phyloP scores from a whole-genome alignment of 441 rosid species.

The Corymbia citriodora region DNA sequence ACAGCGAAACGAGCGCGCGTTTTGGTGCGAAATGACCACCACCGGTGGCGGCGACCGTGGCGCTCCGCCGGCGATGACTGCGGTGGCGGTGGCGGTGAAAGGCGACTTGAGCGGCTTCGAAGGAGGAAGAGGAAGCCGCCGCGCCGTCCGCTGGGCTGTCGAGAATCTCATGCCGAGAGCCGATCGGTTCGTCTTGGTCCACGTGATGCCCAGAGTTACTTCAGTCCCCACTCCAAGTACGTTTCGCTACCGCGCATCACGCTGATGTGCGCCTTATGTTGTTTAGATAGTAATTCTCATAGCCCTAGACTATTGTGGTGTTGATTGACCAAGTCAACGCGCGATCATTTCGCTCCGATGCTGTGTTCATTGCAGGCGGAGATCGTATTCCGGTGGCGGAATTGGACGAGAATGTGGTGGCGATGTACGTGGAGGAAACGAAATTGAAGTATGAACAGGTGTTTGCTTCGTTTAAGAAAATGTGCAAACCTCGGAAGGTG shows the following conservation, averaged over 20 bases:
- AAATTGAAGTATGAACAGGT: constrained; percentile 39
- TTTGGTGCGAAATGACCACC: neutral
- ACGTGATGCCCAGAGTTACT: constrained; percentile 63
- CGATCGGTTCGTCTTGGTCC: constrained; percentile 52
- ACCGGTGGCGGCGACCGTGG: neutral
- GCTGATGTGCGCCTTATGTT: neutral
- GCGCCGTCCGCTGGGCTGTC: constrained; percentile 80
- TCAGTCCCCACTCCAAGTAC: constrained; percentile 70
- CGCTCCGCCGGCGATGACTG: constrained; percentile 17
- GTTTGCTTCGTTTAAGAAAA: constrained; percentile 49
- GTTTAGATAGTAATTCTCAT: neutral
- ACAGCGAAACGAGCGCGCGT: neutral
- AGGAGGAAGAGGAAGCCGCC: constrained; percentile 69
- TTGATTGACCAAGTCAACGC: neutral
- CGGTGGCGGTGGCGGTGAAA: constrained; percentile 71
- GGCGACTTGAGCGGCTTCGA: constrained; percentile 27
- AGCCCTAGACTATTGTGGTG: neutral
- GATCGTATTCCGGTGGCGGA: constrained; percentile 48
- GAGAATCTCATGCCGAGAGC: constrained; percentile 48
- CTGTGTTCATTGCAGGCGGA: constrained; percentile 25
- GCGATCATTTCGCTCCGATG: neutral
- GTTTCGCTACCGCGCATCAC: neutral
- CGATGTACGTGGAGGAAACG: constrained; percentile 57
- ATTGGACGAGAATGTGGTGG: constrained; percentile 62
- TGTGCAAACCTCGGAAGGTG: constrained; percentile 39